A percentile compares a stretch with the other conserved stretches of the same genome.
Conservation (phyloP, 2,329 filamentous ascomycete genomes). For the Curvularia eragrostidis region DNA sequence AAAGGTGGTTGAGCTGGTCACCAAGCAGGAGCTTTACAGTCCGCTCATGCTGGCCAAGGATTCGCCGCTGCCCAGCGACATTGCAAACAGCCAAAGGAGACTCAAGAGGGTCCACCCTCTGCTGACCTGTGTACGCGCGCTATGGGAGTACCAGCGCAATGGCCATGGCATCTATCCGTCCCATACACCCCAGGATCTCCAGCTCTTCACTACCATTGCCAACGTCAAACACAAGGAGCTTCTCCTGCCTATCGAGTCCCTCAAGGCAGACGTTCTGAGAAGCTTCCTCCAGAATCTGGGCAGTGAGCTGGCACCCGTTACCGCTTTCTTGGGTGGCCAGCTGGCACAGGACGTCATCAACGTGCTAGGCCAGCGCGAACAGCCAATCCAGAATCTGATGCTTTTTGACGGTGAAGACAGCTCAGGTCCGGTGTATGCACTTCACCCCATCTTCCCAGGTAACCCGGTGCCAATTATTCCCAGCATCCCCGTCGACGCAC, state of each 20-base stretch:
- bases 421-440: slow-evolving; percentile 78
- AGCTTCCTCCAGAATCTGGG: slow-evolving; percentile 87
- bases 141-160: slow-evolving; percentile 82
- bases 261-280: slow-evolving; percentile 70
- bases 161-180: slow-evolving; percentile 53
- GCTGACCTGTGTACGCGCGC: slow-evolving; percentile 82
- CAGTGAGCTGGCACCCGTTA: slow-evolving; percentile 83
- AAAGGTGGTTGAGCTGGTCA: slow-evolving; percentile 83
- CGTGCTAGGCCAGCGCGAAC: slow-evolving; percentile 86
- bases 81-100: slow-evolving; percentile 71
- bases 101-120: slow-evolving; percentile 79
- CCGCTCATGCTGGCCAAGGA: slow-evolving; percentile 86
- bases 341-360: slow-evolving; percentile 98
- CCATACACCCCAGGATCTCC: slow-evolving; percentile 63
- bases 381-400: slow-evolving; percentile 94
- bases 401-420: slow-evolving; percentile 87
- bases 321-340: slow-evolving; percentile 86
- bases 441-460: slow-evolving; percentile 70
- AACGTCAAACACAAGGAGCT: slow-evolving; percentile 77
- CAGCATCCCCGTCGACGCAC: slow-evolving; percentile 32
- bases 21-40: slow-evolving; percentile 89
- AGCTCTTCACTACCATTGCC: slow-evolving; percentile 77
- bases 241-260: slow-evolving; percentile 53
- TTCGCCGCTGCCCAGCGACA: slow-evolving; percentile 72
- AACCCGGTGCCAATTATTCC: slow-evolving; percentile 34